Conservation (phyloP, 2,329 filamentous ascomycete genomes). For the Cordyceps militaris region DNA sequence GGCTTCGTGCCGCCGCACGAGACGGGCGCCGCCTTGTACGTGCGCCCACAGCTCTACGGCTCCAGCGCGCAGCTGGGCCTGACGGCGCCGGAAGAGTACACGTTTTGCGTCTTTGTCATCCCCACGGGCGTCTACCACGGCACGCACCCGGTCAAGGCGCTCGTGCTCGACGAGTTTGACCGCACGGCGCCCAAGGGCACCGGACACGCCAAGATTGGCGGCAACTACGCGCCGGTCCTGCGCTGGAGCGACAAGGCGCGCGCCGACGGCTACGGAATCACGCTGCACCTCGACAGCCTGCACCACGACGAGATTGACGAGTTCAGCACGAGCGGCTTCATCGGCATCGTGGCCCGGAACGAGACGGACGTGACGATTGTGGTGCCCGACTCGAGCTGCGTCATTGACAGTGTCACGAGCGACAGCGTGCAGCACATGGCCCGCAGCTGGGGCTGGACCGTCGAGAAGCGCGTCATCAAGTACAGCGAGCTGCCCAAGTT, state of each 20-base stretch:
- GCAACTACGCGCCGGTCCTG: slow-evolving; percentile 91
- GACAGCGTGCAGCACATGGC: slow-evolving; percentile 72
- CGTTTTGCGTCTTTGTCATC: slow-evolving; percentile 81
- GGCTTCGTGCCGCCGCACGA: slow-evolving; percentile 85
- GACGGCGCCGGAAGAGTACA: slow-evolving; percentile 84
- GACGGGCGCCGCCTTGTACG: slow-evolving; percentile 86
- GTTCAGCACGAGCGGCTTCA: slow-evolving; percentile 91
- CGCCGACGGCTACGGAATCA: slow-evolving; percentile 81
- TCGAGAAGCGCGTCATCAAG: slow-evolving; percentile 67
- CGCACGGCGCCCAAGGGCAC: slow-evolving; percentile 87
- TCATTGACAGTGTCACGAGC: slow-evolving; percentile 81
- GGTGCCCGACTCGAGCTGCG: slow-evolving; percentile 79
- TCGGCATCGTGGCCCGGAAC: slow-evolving; percentile 59
- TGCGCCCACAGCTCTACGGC: slow-evolving; percentile 83
- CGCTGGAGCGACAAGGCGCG: slow-evolving; percentile 78
- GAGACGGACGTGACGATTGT: slow-evolving; percentile 61
- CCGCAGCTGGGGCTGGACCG: slow-evolving; percentile 71
- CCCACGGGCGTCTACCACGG: slow-evolving; percentile 95
- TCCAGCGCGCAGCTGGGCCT: slow-evolving; percentile 81
- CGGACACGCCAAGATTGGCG: slow-evolving; percentile 87
- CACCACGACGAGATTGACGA: slow-evolving; percentile 84
- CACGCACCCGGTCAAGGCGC: slow-evolving; percentile 73
- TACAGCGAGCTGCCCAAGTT: slow-evolving; percentile 50
- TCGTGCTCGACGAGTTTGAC: slow-evolving; percentile 91
- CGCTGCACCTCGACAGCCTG: slow-evolving; percentile 82